Base-by-base conservation (phyloP, 495 filamentous ascomycete genomes). In the Penicillium waksmanii region DNA sequence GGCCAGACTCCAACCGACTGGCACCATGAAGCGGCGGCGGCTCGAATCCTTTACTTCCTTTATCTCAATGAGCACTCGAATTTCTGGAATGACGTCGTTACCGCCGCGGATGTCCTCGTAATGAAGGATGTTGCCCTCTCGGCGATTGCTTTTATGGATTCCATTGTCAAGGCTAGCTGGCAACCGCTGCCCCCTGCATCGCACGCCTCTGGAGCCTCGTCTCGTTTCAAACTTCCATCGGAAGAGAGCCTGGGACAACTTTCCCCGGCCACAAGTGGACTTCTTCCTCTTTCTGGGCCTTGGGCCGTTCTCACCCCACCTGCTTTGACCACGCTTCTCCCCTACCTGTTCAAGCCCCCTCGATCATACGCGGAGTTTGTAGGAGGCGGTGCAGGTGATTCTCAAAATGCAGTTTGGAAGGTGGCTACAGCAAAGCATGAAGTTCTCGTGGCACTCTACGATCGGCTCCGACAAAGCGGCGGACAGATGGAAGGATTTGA, bases 371-470 rank as follows among this genome's bases (percentile, higher is more conserved):
- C 80, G 19, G 84, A 84, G 34, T 79, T 86, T 46, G 83, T 86
- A 0, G 82, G 83, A 13, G 84, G 84, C 23, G 80, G 81, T 18
- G 77, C 79, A 3, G 84, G 82, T 2, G 85, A 87, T 58, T 68
- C 80, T 12, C 83, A 87, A 59, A 83, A 76, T 62, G 77, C 80
- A 0, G 82, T 84, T 6, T 89, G 84, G 76, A 78, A 82, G 59
- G 74, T 89, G 43, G 85, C 84, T 5, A 79, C 75, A 19, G 82
- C 83, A 3, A 88, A 87, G 64, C 82, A 82, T 62, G 84, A 84
- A 52, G 82, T 82, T 4, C 59, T 88, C 36, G 76, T 77, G 3
- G 72, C 73, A 15, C 64, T 89, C 27, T 65, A 79, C 48, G 53
- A 66, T 9, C 63, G 55, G 10, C 61, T 84, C 7, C 65, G 72